Evolutionary conservation across 371 early-diverging fungal species (phyloP), one percentile per base, ranked within the genome.

Genomic region (Rhizopus microsporus): DNA sequence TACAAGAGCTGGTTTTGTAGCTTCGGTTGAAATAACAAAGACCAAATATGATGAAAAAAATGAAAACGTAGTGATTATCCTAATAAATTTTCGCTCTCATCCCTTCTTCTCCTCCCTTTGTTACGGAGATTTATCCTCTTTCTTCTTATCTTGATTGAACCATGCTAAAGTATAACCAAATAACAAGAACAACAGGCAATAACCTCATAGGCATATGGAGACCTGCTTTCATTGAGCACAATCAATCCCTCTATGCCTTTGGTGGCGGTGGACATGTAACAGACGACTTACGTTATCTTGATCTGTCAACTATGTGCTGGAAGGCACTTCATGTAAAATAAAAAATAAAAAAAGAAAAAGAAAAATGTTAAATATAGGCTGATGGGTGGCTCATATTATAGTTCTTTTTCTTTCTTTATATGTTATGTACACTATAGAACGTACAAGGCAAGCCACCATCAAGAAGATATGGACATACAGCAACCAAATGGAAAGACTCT

Each of bases 261-360:
- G 83, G 85, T 15, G 85, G 83, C 13, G 85, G 83, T 5, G 83
- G 83, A n/a, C 75, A 82, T 66, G 81, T 79, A 12, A 81, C 82
- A 7, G 79, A 80, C 37, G 76, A 83, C 56, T 65, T 85, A 30
- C 80, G 80, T 57, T 78, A 71, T 10, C 77, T 85, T 34, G 78
- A 85, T 66, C 58, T 85, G 13, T 57, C 56, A 45, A 63, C 56
- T 15, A 71, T 73, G 72, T 60, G 59, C 6, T 77, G 77, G 77
- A 65, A 69, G 48, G 63, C 55, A 5, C 56, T 74, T 38, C 66
- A 71, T 54, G 77, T 71, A 66, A 63, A 40, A 7, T 1, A 46
- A 13, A 66, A 63, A 40, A 7, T 1, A 46, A 13, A 12, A 43
- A 29, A 15, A 46, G 15, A 43, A 15, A 3, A 17, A 38, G 29